Base-by-base conservation (phyloP, 108 stramenopile genomes). In the Fistulifera pelliculosa region DNA sequence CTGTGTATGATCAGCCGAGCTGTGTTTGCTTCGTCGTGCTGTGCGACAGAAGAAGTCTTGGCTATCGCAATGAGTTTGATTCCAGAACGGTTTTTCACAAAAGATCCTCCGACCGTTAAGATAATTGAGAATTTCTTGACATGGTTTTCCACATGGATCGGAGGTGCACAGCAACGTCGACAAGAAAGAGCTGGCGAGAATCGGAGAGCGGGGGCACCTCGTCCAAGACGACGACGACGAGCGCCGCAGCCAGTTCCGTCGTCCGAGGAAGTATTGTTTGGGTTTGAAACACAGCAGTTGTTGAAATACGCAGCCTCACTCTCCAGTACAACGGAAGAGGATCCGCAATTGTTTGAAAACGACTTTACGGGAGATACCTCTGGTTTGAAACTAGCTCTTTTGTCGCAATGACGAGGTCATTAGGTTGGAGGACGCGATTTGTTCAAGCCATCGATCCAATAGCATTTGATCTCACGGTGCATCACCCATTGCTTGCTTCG, bases 391-490 rank as follows among this genome's bases (percentile, higher is more conserved):
- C 16, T 23, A 5, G 15, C 22, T 6, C 19, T 51, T 78, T 83
- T 41, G 43, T 83, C 52, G 28, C 62, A 21, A 76, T 81, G 76
- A 67, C 55, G n/a, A 75, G 88, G 60, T 84, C 82, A 1, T 27
- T 86, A 54, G 76, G 82, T 12, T 90, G 89, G 89, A 71, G 80
- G 54, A 77, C 79, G 43, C 75, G 89, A 11, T 80, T 69, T 56
- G 82, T 86, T n/a, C 42, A 73, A 25, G 66, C 76, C 8, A 22
- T 90, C 1, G 65, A 75, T 47, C 82, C 85, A 0, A 73, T 76
- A 16, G 44, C 60, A 6, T 52, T 65, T 44, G 76, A 84, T 63
- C 65, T 90, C 25, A 79, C 83, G 43, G 74, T 80, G 6, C 66
- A 86, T 38, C 83, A 90, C 60, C 89, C 89, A 12, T 28, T 90